phyloP scores from a whole-genome alignment of 176 grass and related monocot genomes.

The Alloteropsis semialata region DNA sequence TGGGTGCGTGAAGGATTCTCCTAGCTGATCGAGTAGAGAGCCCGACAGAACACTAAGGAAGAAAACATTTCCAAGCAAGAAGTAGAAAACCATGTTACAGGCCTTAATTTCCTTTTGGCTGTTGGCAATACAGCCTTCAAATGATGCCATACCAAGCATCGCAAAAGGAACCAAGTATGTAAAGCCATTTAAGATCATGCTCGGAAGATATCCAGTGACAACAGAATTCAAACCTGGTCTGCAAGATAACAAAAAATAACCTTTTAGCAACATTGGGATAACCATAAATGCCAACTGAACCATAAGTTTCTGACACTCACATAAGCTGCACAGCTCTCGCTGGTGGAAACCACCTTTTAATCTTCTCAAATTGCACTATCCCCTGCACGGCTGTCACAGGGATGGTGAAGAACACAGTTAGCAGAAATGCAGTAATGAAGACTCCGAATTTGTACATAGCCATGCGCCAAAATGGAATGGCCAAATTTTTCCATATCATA shows the following conservation, averaged over 20 bases:
- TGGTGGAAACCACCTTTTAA: conserved; percentile 79
- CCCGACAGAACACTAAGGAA: conserved; percentile 82
- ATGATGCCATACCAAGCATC: conserved; percentile 70
- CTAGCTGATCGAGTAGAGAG: conserved; percentile 76
- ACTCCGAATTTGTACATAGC: conserved; percentile 48
- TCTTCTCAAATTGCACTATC: conserved; percentile 84
- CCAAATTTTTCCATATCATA: conserved; percentile 66
- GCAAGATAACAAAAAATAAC: conserved; percentile 34
- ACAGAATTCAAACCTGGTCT: conserved; percentile 82
- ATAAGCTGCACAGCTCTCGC: conserved; percentile 80
- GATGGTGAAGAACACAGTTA: conserved; percentile 78
- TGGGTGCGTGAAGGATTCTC: conserved; percentile 74
- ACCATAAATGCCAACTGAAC: not conserved
- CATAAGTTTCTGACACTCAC: conserved; percentile 38
- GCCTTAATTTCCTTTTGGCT: conserved; percentile 73
- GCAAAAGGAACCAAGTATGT: conserved; percentile 81
- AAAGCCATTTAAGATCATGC: conserved; percentile 83
- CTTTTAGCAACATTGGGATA: conserved; percentile 1
- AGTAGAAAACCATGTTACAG: conserved; percentile 98
- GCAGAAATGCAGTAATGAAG: conserved; percentile 57
- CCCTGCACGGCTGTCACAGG: conserved; percentile 86
- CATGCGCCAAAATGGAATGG: conserved; percentile 55
- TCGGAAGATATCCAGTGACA: conserved; percentile 78
- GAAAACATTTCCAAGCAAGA: conserved; percentile 93
- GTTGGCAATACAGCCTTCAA: conserved; percentile 64